These are phyloP conservation scores for Chimonanthus salicifolius DNA, from an alignment of 164 flowering plant species.

Conservation along the genomic window DNA sequence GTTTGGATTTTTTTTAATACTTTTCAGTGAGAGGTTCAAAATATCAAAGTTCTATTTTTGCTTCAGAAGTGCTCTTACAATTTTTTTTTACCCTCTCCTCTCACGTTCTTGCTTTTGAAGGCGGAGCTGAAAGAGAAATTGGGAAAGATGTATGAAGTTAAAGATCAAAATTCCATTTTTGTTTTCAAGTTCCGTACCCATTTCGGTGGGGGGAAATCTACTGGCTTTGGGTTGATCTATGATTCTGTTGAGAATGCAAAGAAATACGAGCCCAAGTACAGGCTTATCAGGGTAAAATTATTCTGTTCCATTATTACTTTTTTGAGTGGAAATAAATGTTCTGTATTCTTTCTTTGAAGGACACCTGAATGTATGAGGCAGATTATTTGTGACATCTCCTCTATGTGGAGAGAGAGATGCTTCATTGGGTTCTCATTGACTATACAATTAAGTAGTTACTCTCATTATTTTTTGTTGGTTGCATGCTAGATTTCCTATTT, in stretches of 20 bases:
- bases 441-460: too few species aligned
- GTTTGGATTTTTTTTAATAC: slow-evolving; percentile 13
- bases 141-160: slow-evolving; percentile 52
- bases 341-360: too few species aligned
- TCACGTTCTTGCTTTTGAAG: slow-evolving; percentile 18
- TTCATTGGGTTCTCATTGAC: too few species aligned
- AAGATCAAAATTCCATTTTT: slow-evolving; percentile 53
- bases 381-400: too few species aligned
- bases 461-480: too few species aligned
- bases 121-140: slow-evolving; percentile 64
- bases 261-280: slow-evolving; percentile 68
- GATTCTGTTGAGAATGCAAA: slow-evolving; percentile 64
- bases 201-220: slow-evolving; percentile 72
- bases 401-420: too few species aligned
- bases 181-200: slow-evolving; percentile 68
- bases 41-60: background rate
- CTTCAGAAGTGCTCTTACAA: background rate
- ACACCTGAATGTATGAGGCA: too few species aligned
- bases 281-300: slow-evolving; percentile 59
- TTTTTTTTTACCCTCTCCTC: background rate
- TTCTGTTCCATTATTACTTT: background rate
- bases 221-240: slow-evolving; percentile 65
- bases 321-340: too few species aligned
- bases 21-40: background rate
- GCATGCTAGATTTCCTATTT: too few species aligned